Conservation (phyloP, 225 moss, liverwort and hornwort genomes). For the Ulota crispa region DNA sequence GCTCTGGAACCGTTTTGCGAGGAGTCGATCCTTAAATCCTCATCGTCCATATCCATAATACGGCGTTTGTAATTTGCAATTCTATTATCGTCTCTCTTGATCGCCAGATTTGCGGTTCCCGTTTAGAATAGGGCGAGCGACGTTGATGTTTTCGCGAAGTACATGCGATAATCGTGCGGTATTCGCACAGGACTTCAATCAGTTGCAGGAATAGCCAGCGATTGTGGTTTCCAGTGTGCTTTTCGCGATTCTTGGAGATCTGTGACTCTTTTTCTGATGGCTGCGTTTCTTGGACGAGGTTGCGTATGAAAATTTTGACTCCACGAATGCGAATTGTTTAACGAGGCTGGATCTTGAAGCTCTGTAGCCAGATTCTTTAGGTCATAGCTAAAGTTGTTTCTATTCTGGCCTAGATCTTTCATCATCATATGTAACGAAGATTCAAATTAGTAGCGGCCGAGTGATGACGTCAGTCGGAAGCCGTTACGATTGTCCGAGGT, state of each 20-base stretch:
- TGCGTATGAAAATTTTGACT: not conserved
- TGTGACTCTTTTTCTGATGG: not conserved
- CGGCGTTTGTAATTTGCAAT: no score
- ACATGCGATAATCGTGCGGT: not conserved
- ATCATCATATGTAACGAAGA: not conserved
- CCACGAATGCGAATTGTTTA: not conserved
- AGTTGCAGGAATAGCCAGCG: not conserved
- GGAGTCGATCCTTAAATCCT: not conserved
- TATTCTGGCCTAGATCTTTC: not conserved
- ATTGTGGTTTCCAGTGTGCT: not conserved
- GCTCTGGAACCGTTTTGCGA: not conserved
- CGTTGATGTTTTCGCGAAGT: not conserved
- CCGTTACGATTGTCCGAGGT: conserved; percentile 3
- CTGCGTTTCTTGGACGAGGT: not conserved
- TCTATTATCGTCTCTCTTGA: not conserved
- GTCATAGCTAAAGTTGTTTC: not conserved
- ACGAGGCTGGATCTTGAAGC: not conserved
- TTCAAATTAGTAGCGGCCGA: conserved; percentile 9
- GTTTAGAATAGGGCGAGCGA: not conserved
- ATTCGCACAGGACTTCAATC: not conserved
- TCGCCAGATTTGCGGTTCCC: not conserved
- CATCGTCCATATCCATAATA: not conserved
- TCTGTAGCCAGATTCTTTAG: not conserved
- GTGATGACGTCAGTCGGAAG: not conserved
- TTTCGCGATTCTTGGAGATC: not conserved